Conservation (phyloP, 768 basidiomycete genomes). For the Rhizopogon roseolus region DNA sequence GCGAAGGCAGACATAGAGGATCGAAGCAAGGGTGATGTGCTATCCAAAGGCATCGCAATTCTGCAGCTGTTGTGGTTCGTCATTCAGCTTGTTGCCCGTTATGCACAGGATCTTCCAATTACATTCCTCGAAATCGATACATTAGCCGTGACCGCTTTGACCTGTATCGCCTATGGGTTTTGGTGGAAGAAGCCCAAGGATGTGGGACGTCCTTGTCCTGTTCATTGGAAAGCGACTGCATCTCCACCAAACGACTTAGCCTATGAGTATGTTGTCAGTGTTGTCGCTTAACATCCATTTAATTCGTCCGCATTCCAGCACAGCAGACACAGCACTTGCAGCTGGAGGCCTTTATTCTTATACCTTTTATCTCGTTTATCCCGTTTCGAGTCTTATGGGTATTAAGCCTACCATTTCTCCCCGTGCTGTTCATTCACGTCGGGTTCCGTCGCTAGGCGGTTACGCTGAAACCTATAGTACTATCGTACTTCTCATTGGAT, state of each 20-base stretch:
- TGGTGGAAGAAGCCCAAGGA: constrained; percentile 40
- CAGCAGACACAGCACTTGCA: background rate
- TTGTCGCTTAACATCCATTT: background rate
- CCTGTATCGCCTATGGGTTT: constrained; percentile 23
- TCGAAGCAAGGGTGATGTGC: constrained; percentile 27
- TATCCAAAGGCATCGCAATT: constrained; percentile 31
- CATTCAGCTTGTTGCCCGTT: constrained; percentile 23
- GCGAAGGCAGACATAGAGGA: constrained; percentile 15
- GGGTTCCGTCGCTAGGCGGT: background rate
- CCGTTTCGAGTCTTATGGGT: background rate
- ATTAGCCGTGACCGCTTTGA: constrained; percentile 27
- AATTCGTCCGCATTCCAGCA: background rate
- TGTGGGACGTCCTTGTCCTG: constrained; percentile 15
- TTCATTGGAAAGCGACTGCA: background rate
- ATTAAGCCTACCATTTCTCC: background rate
- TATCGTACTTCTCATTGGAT: background rate
- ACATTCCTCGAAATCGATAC: constrained; percentile 35
- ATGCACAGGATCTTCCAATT: constrained; percentile 18
- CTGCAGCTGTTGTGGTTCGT: constrained; percentile 33
- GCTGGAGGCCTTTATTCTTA: background rate
- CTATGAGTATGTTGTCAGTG: background rate
- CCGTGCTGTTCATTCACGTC: background rate
- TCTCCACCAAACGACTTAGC: background rate
- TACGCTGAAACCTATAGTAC: background rate
- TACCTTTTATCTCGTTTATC: background rate